Evolutionary conservation across 352 stramenopile genomes (phyloP), one percentile per base, ranked within the genome.

Genomic region (Phytophthora capsici): DNA sequence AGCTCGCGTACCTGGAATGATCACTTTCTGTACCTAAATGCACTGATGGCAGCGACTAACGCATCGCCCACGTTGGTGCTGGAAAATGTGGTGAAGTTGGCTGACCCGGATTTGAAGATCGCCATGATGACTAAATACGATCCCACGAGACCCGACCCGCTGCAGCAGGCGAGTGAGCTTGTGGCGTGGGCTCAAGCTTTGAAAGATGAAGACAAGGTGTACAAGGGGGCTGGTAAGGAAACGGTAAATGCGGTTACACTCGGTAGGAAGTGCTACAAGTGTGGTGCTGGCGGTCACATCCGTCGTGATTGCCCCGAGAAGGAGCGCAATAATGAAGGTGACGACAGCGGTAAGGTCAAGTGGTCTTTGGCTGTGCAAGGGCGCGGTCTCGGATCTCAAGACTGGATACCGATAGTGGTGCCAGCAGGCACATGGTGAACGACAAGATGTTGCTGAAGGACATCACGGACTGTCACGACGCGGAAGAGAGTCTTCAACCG

Each of bases 51-150:
- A 2, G 51, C 38, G 3, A 23, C 38, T 5, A 43, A 32, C 9
- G 16, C 43, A 0, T 59, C 40, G 17, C 28, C 41, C 3, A 41
- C 20, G 7, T 6, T 56, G 20, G 36, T 60, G 3, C 22, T 66
- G 22, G 50, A 66, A 10, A 66, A 66, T 14, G 38, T 66, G 9
- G 58, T 66, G 1, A 47, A 59, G 52, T 59, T 53, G 13, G 58
- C 58, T 10, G 47, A 44, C 17, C 41, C 41, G 44, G 46, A 57
- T 0, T 23, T 60, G 8, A 47, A 32, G 10, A 34, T 49, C 3
- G 47, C 38, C 3, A 30, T 66, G 45, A 66, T 66, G 47, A 48
- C 37, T 2, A 66, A 53, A 25, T 54, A 48, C 22, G 58, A 66
- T 12, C 23, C 22, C 16, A 40, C 50, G 1, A 2, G 36, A 13